Base-by-base conservation (phyloP, 352 stramenopile genomes). In the Plasmopara viticola region DNA sequence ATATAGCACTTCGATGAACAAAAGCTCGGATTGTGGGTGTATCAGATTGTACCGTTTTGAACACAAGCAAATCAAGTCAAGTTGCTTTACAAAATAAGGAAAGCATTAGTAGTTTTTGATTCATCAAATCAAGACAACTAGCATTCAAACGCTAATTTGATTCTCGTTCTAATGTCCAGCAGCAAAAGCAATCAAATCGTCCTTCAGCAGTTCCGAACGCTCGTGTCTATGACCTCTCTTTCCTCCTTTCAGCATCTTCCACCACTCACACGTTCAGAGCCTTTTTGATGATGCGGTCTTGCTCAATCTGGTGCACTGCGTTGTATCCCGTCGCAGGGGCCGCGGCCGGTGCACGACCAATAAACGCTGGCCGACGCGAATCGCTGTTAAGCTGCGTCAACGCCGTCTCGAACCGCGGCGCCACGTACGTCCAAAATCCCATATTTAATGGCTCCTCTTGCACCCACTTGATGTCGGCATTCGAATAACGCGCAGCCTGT, bases 381-480 rank as follows among this genome's bases (percentile, higher is more conserved):
- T 96, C 72, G 48, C 54, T 68, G 60, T 97, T 97, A 35, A 98
- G 83, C 66, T 96, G 84, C 50, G 82, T 84, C 28, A 96, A 86
- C 30, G 95, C 86, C 33, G 96, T 99, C 78, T 98, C 95, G 53
- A 99, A 96, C 60, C 95, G 86, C 46, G 95, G 92, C 30, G 71
- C 67, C 39, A 96, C 78, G 68, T 97, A 98, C 40, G 73, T 85
- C 81, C 95, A 99, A 56, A 91, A 87, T 44, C 96, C 96, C 93
- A 98, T 98, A 73, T 99, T 98, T 61, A 97, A 93, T 48, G 83
- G 90, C 65, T 97, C 95, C 66, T 99, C 95, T 66, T 99, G 96
- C 25, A 84, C 86, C 87, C 88, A 99, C 44, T 97, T 78, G 35
- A 98, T 73, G 58, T 96, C 72, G 37, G 95, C 96, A 65, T 98